Base-by-base conservation (phyloP, 257 asterid species). In the Lycium barbarum region DNA sequence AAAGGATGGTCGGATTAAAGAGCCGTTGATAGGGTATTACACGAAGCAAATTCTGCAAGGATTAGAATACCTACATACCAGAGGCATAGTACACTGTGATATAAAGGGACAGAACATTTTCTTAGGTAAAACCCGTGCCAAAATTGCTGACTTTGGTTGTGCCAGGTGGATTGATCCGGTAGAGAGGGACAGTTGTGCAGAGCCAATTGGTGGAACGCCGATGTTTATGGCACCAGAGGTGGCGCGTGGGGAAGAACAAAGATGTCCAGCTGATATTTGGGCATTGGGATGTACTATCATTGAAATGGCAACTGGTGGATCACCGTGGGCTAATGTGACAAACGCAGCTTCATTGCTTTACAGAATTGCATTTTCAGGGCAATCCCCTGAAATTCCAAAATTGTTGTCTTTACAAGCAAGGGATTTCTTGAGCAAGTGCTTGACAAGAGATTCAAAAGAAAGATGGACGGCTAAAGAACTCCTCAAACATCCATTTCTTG, bases 211-310 rank as follows among this genome's bases (percentile, higher is more conserved):
- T 0, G 96, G 97, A 55, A 93, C 98, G 8, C 98, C 98, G 54
- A 79, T 91, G 90, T 95, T 86, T 76, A 94, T 95, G 98, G 90
- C 96, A 12, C 98, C 98, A 65, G 98, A 95, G 85, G 96, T 89
- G 1, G 96, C 94, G 35, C 91, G 93, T 0, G 97, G 95, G 45
- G 92, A 92, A 65, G 90, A 91, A 54, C 98, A 95, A 83, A 88
- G 94, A 10, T 92, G 71, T 15, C 85, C 95, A 1, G 93, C 93
- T 2, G 99, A 95, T 84, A 84, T 95, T 1, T 95, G 99, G 99
- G 97, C 93, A 6, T 38, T 94, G 40, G 99, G 98, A 1, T 95
- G 97, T 85, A 93, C 5, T 38, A 38, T 40, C 0, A 71, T 71
- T 40, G 79, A 71, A 71, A 18, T 40, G 79, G 54, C 8, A 0